Conservation (phyloP, 345 rosid species). For the Aethionema arabicum region DNA sequence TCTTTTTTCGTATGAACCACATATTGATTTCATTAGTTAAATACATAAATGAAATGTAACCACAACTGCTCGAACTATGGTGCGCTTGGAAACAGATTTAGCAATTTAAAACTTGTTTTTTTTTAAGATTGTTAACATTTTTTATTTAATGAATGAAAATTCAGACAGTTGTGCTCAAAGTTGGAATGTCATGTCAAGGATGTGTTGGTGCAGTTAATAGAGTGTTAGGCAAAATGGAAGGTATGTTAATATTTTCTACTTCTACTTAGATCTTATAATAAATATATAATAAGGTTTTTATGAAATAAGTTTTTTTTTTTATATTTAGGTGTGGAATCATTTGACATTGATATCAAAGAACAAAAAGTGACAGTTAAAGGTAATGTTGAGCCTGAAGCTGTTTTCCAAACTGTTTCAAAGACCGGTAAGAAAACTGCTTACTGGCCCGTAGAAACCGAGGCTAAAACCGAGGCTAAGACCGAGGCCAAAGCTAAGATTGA, state of each 20-base stretch:
- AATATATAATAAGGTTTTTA: background rate
- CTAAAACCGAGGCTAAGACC: constrained; percentile 34
- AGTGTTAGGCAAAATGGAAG: constrained; percentile 91
- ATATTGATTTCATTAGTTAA: too few species aligned
- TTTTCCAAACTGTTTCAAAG: constrained; percentile 81
- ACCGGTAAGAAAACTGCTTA: constrained; percentile 83
- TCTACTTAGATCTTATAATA: too few species aligned
- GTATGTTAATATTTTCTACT: constrained; percentile 34
- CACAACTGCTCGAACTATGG: too few species aligned
- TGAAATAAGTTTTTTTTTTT: background rate
- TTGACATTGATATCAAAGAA: constrained; percentile 70
- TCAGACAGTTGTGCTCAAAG: constrained; percentile 89
- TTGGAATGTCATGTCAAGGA: constrained; percentile 88
- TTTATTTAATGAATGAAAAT: background rate
- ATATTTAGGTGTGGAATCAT: constrained; percentile 71
- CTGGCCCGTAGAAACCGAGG: constrained; percentile 66
- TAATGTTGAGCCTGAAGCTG: constrained; percentile 78
- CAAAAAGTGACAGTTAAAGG: constrained; percentile 95
- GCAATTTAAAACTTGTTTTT: too few species aligned
- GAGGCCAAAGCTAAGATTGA: constrained; percentile 22
- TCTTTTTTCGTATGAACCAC: too few species aligned
- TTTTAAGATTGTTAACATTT: too few species aligned
- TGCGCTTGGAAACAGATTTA: too few species aligned
- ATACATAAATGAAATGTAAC: too few species aligned
- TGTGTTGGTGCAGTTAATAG: constrained; percentile 89